phyloP scores from a whole-genome alignment of 2,329 filamentous ascomycete genomes.

The Fusarium setosum region DNA sequence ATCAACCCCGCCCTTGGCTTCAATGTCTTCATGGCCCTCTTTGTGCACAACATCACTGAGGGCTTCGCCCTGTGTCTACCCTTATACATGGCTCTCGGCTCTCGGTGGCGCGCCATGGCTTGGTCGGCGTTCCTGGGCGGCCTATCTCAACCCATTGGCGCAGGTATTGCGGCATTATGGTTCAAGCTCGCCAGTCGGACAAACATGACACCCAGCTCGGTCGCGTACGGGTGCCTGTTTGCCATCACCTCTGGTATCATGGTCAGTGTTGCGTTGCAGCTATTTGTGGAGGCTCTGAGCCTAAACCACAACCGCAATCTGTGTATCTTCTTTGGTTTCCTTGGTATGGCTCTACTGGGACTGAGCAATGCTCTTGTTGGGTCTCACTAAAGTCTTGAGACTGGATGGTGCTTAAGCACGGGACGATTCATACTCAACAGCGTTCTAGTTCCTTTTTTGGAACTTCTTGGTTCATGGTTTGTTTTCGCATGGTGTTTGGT shows the following conservation, averaged over 20 bases:
- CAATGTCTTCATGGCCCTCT: slow-evolving; percentile 93
- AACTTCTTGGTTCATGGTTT: background rate
- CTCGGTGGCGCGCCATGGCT: slow-evolving; percentile 82
- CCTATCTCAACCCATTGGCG: slow-evolving; percentile 87
- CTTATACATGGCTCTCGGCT: slow-evolving; percentile 89
- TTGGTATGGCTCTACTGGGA: slow-evolving; percentile 89
- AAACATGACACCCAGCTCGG: slow-evolving; percentile 62
- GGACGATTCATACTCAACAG: background rate
- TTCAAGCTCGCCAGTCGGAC: slow-evolving; percentile 75
- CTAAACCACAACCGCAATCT: slow-evolving; percentile 83
- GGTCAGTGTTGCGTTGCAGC: slow-evolving; percentile 89
- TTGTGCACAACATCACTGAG: slow-evolving; percentile 98
- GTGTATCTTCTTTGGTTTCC: slow-evolving; percentile 83
- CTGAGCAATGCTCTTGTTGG: slow-evolving; percentile 87
- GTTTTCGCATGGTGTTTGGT: slow-evolving; percentile 31
- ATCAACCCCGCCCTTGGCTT: slow-evolving; percentile 90
- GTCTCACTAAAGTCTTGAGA: slow-evolving; percentile 48
- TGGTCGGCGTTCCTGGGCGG: slow-evolving; percentile 89
- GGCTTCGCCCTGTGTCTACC: slow-evolving; percentile 95
- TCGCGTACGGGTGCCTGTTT: slow-evolving; percentile 85
- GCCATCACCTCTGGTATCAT: slow-evolving; percentile 93
- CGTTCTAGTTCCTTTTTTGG: background rate
- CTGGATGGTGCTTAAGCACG: background rate
- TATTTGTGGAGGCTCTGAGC: slow-evolving; percentile 87
- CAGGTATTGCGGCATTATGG: slow-evolving; percentile 86